Evolutionary conservation across 192 early-diverging fungal genomes (phyloP).

Genomic region (Umbelopsis sp.): DNA sequence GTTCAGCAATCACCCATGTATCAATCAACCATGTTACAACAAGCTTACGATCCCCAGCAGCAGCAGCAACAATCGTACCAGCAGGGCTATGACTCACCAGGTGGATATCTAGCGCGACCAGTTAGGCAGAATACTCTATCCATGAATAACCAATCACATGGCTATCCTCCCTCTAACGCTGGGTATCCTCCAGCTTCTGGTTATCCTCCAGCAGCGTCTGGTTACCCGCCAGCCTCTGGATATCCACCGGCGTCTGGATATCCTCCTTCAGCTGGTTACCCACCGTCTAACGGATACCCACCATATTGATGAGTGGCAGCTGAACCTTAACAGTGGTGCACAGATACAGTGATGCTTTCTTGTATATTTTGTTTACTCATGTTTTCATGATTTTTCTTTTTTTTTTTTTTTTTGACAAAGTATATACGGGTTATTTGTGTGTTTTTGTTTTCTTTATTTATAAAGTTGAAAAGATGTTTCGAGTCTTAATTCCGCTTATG

Average conservation of each 20-base stretch:
- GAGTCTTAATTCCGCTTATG: constrained; percentile 17
- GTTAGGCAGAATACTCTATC: background rate
- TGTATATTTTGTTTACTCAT: constrained; percentile 2
- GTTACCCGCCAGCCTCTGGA: background rate
- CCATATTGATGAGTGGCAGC: background rate
- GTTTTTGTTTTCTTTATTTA: background rate
- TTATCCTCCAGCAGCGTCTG: constrained; percentile 4
- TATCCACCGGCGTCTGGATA: background rate
- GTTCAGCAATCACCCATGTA: constrained; percentile 13
- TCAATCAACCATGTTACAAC: constrained; percentile 8
- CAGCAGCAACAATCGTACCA: constrained; percentile 12
- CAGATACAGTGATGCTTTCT: too few relatives aligned
- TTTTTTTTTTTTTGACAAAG: background rate
- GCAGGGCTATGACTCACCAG: background rate
- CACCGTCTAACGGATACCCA: background rate
- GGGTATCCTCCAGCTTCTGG: background rate
- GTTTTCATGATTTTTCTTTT: background rate
- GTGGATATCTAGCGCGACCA: background rate
- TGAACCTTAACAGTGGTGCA: too few relatives aligned
- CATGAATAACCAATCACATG: background rate
- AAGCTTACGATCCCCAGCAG: constrained; percentile 14
- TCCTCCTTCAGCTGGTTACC: background rate
- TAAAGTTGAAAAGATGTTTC: background rate
- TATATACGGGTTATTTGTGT: background rate
- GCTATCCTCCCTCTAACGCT: background rate